These are phyloP conservation scores for Brassica incana DNA, from an alignment of 345 rosid species.

Conservation along the genomic window DNA sequence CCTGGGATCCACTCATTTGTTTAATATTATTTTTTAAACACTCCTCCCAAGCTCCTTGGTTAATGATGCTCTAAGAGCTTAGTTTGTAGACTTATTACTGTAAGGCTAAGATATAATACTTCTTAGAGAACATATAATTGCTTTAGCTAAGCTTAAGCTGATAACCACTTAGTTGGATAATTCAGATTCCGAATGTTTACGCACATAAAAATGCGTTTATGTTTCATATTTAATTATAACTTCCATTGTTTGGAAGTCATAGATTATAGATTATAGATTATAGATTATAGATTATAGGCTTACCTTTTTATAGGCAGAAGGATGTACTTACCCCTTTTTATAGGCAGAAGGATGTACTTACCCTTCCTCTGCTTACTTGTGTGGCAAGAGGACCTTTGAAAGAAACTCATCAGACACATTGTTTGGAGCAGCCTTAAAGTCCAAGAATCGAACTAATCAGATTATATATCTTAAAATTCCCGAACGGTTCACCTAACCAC, in stretches of 20 bases:
- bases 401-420: background rate
- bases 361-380: background rate
- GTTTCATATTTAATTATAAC: too few species aligned
- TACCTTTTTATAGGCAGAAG: too few species aligned
- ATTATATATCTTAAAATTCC: slow-evolving; percentile 84
- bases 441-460: slow-evolving; percentile 6
- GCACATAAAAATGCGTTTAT: too few species aligned
- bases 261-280: too few species aligned
- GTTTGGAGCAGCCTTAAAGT: background rate
- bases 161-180: background rate
- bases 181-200: too few species aligned
- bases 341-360: background rate
- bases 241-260: too few species aligned
- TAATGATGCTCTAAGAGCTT: too few species aligned
- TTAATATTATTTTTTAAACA: too few species aligned
- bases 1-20: too few species aligned
- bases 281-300: too few species aligned
- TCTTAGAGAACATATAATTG: background rate
- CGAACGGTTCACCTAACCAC: slow-evolving; percentile 37
- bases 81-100: background rate
- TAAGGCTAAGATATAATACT: background rate
- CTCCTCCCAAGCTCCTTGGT: too few species aligned
- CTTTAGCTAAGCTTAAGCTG: background rate
- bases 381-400: background rate
- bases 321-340: background rate